Conservation (phyloP, 2,329 filamentous ascomycete species). For the Fusarium napiforme region DNA sequence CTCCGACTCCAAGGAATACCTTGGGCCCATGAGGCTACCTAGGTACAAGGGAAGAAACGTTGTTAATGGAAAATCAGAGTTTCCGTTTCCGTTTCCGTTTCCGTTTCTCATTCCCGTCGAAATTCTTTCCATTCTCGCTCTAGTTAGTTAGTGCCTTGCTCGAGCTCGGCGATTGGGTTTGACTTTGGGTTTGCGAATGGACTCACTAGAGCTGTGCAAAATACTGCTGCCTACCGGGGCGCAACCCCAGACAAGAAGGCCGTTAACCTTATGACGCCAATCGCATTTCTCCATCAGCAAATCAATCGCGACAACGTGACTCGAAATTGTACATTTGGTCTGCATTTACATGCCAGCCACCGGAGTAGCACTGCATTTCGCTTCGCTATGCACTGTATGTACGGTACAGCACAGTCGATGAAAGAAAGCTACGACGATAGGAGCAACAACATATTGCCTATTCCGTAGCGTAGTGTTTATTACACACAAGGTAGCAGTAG, state of each 20-base stretch:
- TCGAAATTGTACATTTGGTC: not conserved
- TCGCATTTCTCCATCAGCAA: slow-evolving; percentile 8
- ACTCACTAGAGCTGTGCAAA: slow-evolving; percentile 7
- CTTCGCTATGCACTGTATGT: not conserved
- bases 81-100: slow-evolving; percentile 24
- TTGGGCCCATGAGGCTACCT: not conserved
- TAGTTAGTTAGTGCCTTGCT: not conserved
- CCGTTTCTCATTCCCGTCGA: not conserved
- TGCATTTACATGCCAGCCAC: slow-evolving; percentile 1
- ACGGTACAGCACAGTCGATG: not conserved
- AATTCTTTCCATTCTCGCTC: not conserved
- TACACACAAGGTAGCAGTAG: slow-evolving; percentile 10
- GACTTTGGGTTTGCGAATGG: slow-evolving; percentile 12
- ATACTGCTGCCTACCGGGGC: slow-evolving; percentile 34
- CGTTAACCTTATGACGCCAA: slow-evolving; percentile 24
- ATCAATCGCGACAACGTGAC: slow-evolving; percentile 2
- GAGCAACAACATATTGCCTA: not conserved
- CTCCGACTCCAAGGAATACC: not conserved
- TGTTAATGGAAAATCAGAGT: slow-evolving; percentile 4
- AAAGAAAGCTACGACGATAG: not conserved
- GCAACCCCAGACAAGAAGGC: slow-evolving; percentile 33
- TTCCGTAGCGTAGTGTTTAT: not conserved
- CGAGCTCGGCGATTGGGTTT: slow-evolving; percentile 2
- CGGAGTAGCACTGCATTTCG: slow-evolving; percentile 26
- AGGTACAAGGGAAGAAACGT: not conserved